phyloP scores from a whole-genome alignment of 257 asterid genomes.

The Ajuga chamaepitys region DNA sequence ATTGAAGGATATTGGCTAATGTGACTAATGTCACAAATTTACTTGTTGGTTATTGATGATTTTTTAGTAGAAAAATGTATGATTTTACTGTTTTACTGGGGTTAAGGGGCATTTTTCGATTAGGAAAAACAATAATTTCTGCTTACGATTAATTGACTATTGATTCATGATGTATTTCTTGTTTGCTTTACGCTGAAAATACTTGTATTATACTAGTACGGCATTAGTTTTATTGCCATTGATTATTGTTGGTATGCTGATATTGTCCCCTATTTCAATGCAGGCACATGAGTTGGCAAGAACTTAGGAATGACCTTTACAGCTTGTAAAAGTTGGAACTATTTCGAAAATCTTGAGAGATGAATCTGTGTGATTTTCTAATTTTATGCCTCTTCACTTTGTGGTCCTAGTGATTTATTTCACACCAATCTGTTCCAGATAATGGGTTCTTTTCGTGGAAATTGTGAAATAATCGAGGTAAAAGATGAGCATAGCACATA shows the following conservation, averaged over 20 bases:
- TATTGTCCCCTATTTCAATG: slow-evolving; percentile 10
- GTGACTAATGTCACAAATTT: background rate
- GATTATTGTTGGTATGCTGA: background rate
- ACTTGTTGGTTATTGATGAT: background rate
- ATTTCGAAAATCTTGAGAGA: background rate
- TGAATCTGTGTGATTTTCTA: background rate
- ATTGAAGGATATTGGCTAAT: slow-evolving; percentile 1
- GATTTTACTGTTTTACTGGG: background rate
- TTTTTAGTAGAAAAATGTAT: background rate
- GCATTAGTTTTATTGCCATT: background rate
- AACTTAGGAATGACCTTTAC: background rate
- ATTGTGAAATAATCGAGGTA: slow-evolving; percentile 66
- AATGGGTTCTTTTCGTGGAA: slow-evolving; percentile 58
- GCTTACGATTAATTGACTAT: background rate
- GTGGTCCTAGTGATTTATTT: background rate
- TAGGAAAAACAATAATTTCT: background rate
- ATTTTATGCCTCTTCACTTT: background rate
- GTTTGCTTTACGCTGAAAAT: background rate
- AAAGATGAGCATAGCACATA: slow-evolving; percentile 27
- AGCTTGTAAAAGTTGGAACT: background rate
- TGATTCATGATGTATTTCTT: background rate
- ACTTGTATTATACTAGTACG: background rate
- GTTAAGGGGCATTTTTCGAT: background rate
- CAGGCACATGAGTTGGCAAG: slow-evolving; percentile 14
- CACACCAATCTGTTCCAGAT: background rate